Evolutionary conservation across 2,329 filamentous ascomycete genomes (phyloP), one percentile per base, ranked within the genome.

Genomic region (Fusarium palustre): DNA sequence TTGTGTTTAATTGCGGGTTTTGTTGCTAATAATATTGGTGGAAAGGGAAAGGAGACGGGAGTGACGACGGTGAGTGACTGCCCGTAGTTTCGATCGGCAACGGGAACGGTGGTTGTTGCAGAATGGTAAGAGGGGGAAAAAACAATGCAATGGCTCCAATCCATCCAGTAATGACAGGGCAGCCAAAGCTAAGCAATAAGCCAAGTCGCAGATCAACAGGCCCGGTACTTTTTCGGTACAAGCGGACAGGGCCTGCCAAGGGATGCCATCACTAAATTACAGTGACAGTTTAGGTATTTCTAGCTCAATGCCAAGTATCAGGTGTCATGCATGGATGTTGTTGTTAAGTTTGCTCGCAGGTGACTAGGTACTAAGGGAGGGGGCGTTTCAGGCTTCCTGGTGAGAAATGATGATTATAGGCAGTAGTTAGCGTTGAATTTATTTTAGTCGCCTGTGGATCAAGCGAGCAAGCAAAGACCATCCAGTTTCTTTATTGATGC

Each of bases 131-230:
- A 49, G 57, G 57, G 34, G 24, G 38, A 12, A 38, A 24, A 47
- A 41, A 55, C 46, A 50, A 43, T 36, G 47, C 47, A 50, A 38
- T 36, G 33, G 33, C 10, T 20, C 47, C 24, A 24, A 47, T 45
- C 41, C 41, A 43, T 42, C 20, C 13, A 42, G 31, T 45, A 56
- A 59, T 57, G 53, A 45, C 53, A 28, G 45, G 49, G 45, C 43
- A 53, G 59, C 48, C 38, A 41, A 43, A 70, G 72, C 72, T 74
- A 74, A 71, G 70, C 48, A 64, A 74, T 56, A 74, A 72, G 70
- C 72, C 72, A 72, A 74, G 72, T 73, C 60, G 49, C 62, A 61
- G 72, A 74, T 74, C 72, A 70, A 53, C 70, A 74, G 60, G 47
- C 54, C 54, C 54, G 31, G 52, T 68, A 71, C 68, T 38, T 62